Evolutionary conservation across 768 basidiomycete genomes (phyloP).

Genomic region (Kwoniella heveanensis): DNA sequence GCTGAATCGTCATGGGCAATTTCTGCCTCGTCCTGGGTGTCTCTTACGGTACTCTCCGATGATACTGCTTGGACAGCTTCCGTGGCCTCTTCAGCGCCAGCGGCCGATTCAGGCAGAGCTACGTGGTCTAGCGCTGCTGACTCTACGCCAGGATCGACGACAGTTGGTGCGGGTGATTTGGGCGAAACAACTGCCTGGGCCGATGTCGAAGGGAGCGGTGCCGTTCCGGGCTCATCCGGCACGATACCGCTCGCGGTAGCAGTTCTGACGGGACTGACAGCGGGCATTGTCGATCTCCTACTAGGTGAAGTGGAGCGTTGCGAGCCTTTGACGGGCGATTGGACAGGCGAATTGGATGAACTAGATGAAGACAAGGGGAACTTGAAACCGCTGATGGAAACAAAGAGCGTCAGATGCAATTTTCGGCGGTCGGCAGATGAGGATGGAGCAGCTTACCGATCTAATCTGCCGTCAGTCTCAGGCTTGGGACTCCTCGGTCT

Average conservation of each 20-base stretch:
- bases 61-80: not conserved
- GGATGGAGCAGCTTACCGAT: slow-evolving; percentile 33
- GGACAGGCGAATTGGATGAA: slow-evolving; percentile 15
- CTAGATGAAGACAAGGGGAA: slow-evolving; percentile 45
- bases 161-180: not conserved
- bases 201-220: slow-evolving; percentile 2
- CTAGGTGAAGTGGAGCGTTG: slow-evolving; percentile 10
- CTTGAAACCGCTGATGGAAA: slow-evolving; percentile 41
- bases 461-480: slow-evolving; percentile 53
- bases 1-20: too few species aligned
- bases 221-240: not conserved
- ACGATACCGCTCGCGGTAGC: not conserved
- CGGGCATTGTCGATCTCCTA: slow-evolving; percentile 10
- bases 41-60: too few species aligned
- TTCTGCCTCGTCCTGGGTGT: too few species aligned
- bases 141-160: not conserved
- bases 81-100: not conserved
- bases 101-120: not conserved
- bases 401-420: not conserved
- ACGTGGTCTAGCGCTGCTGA: not conserved
- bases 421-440: not conserved
- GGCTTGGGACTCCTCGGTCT: slow-evolving; percentile 53
- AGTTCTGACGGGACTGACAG: slow-evolving; percentile 1
- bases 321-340: slow-evolving; percentile 9
- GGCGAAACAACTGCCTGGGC: slow-evolving; percentile 5